Base-by-base conservation (phyloP, 441 rosid genomes). In the Eutrema salsugineum region DNA sequence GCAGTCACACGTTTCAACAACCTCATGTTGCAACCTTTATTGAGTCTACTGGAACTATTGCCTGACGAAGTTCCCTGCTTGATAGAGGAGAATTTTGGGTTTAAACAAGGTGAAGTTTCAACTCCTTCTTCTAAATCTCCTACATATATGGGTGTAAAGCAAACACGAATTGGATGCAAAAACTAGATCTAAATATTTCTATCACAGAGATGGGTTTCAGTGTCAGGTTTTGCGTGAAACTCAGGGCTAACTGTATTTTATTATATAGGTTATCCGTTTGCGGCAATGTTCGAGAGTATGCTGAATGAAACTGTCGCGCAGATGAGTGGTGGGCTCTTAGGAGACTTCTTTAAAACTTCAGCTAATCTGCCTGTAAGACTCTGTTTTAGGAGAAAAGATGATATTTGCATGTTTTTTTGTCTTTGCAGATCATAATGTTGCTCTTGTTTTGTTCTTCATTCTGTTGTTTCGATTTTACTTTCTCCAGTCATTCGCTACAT, bases 1-100 rank as follows among this genome's bases (percentile, higher is more conserved):
- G 80, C 88, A 94, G 98, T 87, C 64, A 86, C 97, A 14, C 85
- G 87, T 60, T 83, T 84, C 63, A 78, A 76, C 69, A 82, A 77
- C 76, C 79, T 93, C 40, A 88, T 58, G 46, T 56, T 86, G 74
- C 87, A 76, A 71, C 60, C 87, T 65, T 77, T 88, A 51, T 48
- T 70, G 46, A 71, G 83, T 64, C 42, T 94, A 47, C 73, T 90
- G 77, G 87, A 82, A 56, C 11, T 77, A 43, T 75, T 83, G 53
- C 90, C 94, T 4, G 78, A 86, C 36, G 78, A 76, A 56, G 59
- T 78, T 70, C 88, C 78, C 60, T 83, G 66, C 49, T 65, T 73
- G 32, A 50, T 84, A 53, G 76, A 88, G 11, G 66, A 80, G 65
- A 19, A 83, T 50, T 80, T 90, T 68, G 79, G 83, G 71, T 79